Evolutionary conservation across 306 rosid species (phyloP).

Genomic region (Begonia loranthoides): DNA sequence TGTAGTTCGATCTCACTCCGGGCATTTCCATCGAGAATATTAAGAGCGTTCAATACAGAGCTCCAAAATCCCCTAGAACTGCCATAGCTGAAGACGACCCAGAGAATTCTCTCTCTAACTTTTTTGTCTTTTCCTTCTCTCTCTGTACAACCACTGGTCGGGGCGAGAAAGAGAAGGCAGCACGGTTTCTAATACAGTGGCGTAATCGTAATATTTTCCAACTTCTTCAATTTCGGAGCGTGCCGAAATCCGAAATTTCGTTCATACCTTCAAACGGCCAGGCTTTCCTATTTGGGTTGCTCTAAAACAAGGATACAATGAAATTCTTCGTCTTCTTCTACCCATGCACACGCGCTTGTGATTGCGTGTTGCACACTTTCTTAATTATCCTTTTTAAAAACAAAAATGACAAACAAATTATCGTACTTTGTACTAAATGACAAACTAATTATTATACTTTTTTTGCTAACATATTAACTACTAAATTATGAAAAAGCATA

Average conservation of each 20-base stretch:
- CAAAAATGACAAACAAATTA: too few species aligned
- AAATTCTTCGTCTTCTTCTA: too few species aligned
- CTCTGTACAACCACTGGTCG: neutral
- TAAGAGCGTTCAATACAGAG: conserved; percentile 22
- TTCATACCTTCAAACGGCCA: neutral
- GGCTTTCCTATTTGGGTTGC: neutral
- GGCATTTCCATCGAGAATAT: conserved; percentile 66
- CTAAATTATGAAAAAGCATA: too few species aligned
- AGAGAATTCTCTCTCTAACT: conserved; percentile 1
- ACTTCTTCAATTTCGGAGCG: neutral
- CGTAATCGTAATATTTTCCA: neutral
- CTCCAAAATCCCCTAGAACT: conserved; percentile 35
- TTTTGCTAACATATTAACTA: too few species aligned
- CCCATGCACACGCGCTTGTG: too few species aligned
- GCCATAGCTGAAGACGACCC: conserved; percentile 36
- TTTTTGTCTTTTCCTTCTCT: neutral
- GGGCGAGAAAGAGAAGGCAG: neutral
- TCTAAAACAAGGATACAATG: too few species aligned
- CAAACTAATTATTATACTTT: too few species aligned
- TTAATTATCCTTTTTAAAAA: neutral
- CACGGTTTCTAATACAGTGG: neutral
- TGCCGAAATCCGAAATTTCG: neutral
- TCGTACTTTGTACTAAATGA: too few species aligned
- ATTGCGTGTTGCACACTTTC: neutral
- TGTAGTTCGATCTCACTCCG: conserved; percentile 74